Conservation (phyloP, 1,139 yeast species). For the Kluyveromyces sp. region DNA sequence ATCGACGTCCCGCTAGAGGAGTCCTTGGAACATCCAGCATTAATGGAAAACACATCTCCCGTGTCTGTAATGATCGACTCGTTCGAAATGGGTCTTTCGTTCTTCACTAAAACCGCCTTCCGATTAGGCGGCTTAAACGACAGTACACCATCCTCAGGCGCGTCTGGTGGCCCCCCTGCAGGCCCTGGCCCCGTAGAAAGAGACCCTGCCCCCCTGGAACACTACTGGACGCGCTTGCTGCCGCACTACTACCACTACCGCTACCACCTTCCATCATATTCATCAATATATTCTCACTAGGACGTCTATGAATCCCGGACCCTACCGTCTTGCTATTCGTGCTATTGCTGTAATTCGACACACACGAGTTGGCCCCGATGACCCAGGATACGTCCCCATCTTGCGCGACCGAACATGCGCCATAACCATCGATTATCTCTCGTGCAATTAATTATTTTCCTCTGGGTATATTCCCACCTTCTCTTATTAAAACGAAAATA, state of each 20-base stretch:
- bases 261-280: slow-evolving; percentile 10
- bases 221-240: neutral
- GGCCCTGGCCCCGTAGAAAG: no score
- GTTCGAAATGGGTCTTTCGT: slow-evolving; percentile 27
- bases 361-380: neutral
- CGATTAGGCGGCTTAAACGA: slow-evolving; percentile 18
- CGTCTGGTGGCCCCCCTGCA: neutral
- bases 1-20: slow-evolving; percentile 18
- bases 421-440: neutral
- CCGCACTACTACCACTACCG: neutral
- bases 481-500: no score
- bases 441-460: no score
- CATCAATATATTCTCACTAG: slow-evolving; percentile 27
- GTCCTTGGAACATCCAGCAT: slow-evolving; percentile 11
- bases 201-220: neutral
- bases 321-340: slow-evolving; percentile 19
- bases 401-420: neutral
- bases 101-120: slow-evolving; percentile 14
- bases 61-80: slow-evolving; percentile 26
- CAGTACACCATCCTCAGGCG: neutral
- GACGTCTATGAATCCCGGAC: slow-evolving; percentile 26
- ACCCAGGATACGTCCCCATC: neutral
- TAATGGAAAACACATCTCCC: slow-evolving; percentile 20
- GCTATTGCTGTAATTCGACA: slow-evolving; percentile 10
- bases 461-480: no score